A percentile compares a stretch with the other conserved stretches of the same genome.
These are phyloP conservation scores for Fusarium euwallaceae DNA, from an alignment of 2,329 filamentous ascomycete genomes.

Conservation along the genomic window DNA sequence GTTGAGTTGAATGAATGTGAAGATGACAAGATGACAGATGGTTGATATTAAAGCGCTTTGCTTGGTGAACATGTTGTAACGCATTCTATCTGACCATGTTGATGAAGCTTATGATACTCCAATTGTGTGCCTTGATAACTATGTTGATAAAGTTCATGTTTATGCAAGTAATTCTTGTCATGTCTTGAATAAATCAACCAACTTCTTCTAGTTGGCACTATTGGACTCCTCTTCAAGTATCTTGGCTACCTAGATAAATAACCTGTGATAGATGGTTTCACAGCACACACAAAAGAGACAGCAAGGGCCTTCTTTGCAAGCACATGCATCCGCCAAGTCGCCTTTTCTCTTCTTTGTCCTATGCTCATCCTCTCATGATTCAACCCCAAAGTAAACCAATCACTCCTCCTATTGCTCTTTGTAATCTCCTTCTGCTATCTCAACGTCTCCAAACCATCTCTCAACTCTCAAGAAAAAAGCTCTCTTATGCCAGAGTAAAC, in stretches of 20 bases:
- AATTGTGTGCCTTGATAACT: neutral
- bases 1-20: slow-evolving; percentile 39
- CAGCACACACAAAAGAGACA: slow-evolving; percentile 10
- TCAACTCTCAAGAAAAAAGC: slow-evolving; percentile 2
- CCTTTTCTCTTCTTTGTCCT: slow-evolving; percentile 34
- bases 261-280: neutral
- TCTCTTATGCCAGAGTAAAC: slow-evolving; percentile 75
- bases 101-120: neutral
- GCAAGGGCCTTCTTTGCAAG: slow-evolving; percentile 25
- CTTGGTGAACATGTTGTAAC: neutral
- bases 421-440: neutral
- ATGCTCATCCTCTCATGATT: slow-evolving; percentile 11
- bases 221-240: neutral
- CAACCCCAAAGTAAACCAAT: slow-evolving; percentile 3
- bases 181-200: neutral
- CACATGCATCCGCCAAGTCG: slow-evolving; percentile 32
- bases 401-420: neutral
- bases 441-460: neutral
- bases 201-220: neutral
- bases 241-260: neutral
- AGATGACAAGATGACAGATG: slow-evolving; percentile 17
- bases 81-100: neutral
- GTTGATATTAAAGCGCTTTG: neutral
- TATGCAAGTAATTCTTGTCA: neutral
- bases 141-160: neutral